Base-by-base conservation (phyloP, 192 early-diverging fungal genomes). In the Entomortierella lignicola region DNA sequence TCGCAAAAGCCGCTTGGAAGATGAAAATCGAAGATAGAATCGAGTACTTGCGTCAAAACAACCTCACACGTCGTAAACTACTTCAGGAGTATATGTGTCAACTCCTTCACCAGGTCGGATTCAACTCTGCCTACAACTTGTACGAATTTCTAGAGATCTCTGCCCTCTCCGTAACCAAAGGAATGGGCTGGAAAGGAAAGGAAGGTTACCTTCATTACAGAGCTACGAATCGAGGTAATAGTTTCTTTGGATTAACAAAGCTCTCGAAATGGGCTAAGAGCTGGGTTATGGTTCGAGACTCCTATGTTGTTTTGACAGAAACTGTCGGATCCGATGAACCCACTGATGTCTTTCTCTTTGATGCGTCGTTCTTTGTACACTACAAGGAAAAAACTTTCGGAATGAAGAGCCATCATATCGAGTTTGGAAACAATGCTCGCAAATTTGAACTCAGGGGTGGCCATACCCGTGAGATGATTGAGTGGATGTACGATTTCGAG, bases 121-220 rank as follows among this genome's bases (percentile, higher is more conserved):
- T 90, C 86, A 80, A 82, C 5, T 83, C 89, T 23, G 87, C 84
- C 8, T 91, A 89, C 63, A 91, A 94, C 63, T 65, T 94, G 8
- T 92, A 91, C 73, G 92, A 90, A 53, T 94, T 94, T 64, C 61
- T 94, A 44, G 93, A 93, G 72, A 80, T 94, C 43, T 89, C 89
- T 66, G 87, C 90, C 17, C 85, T 92, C 37, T 91, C 89, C 20
- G 87, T 94, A 47, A 87, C 89, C 39, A 91, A 88, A 64, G 91
- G 92, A 50, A 91, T 93, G 82, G 93, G 93, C 0, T 94, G 93
- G 93, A 94, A 94, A 66, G 93, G 93, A 41, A 94, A 94, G 57
- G 93, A 94, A 68, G 91, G 89, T 17, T 89, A 90, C 55, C 66
- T 93, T 55, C 90, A 91, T 86, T n/a, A n/a, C n/a, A n/a, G n/a